Conservation (phyloP, 495 filamentous ascomycete species). For the Tuber aestivum region DNA sequence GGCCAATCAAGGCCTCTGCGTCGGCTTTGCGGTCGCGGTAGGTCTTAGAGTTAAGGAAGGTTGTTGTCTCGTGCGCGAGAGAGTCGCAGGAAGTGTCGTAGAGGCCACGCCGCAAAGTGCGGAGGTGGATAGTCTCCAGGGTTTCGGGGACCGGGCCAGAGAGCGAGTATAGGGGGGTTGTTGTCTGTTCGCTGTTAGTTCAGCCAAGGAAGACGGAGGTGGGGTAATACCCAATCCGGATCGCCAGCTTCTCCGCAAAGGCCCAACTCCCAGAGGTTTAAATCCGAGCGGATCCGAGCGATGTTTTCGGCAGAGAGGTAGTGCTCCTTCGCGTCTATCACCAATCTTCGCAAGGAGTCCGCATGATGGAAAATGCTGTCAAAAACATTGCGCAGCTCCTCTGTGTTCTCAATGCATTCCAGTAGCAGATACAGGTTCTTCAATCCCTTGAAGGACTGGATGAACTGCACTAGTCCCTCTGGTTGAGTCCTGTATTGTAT, state of each 20-base stretch:
- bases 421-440: slow-evolving; percentile 19
- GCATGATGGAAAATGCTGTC: slow-evolving; percentile 14
- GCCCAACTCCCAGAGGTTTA: slow-evolving; percentile 18
- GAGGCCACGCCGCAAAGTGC: slow-evolving; percentile 12
- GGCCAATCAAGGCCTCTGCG: slow-evolving; percentile 16
- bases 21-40: slow-evolving; percentile 19
- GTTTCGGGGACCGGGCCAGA: slow-evolving; percentile 1
- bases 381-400: slow-evolving; percentile 3
- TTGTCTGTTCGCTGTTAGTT: neutral
- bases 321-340: slow-evolving; percentile 18
- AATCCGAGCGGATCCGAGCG: slow-evolving; percentile 4
- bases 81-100: slow-evolving; percentile 10
- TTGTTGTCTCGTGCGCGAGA: slow-evolving; percentile 7
- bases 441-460: slow-evolving; percentile 13
- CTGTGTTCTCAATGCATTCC: slow-evolving; percentile 6
- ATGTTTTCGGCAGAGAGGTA: slow-evolving; percentile 9
- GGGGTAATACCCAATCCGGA: neutral
- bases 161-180: neutral
- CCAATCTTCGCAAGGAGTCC: slow-evolving; percentile 10
- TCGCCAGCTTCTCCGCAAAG: slow-evolving; percentile 1
- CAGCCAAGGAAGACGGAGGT: neutral
- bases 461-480: slow-evolving; percentile 5
- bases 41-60: slow-evolving; percentile 18
- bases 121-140: slow-evolving; percentile 20
- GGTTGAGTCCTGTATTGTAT: slow-evolving; percentile 12